Conservation (phyloP, 2,329 filamentous ascomycete species). For the Penicillium paneum region DNA sequence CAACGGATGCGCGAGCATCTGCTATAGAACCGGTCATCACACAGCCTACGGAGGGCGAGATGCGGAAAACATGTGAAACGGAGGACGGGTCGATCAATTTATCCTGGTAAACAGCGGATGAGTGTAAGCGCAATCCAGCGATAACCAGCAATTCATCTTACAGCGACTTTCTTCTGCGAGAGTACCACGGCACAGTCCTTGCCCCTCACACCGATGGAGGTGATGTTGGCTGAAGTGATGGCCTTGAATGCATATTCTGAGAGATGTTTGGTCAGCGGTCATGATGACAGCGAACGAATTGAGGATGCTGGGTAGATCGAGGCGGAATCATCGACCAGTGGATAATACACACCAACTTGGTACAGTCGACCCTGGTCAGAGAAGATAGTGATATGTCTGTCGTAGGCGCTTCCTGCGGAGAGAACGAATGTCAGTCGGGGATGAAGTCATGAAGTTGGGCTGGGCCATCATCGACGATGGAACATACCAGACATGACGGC, state of each 20-base stretch:
- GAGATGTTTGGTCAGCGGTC: constrained; percentile 29
- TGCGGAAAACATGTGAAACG: constrained; percentile 94
- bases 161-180: constrained; percentile 99
- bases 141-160: constrained; percentile 52
- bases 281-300: constrained; percentile 16
- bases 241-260: constrained; percentile 99
- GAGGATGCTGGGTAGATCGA: neutral
- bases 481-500: constrained; percentile 46
- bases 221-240: constrained; percentile 98
- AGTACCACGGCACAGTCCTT: constrained; percentile 96
- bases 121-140: constrained; percentile 10
- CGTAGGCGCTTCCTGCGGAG: constrained; percentile 73
- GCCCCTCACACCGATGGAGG: constrained; percentile 90
- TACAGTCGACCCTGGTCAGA: constrained; percentile 97
- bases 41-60: constrained; percentile 93
- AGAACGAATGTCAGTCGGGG: constrained; percentile 27
- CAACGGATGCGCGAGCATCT: constrained; percentile 89
- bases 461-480: constrained; percentile 7
- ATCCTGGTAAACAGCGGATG: constrained; percentile 59
- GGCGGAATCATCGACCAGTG: neutral
- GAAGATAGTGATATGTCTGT: constrained; percentile 99
- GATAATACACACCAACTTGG: constrained; percentile 75
- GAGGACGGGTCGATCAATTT: constrained; percentile 98
- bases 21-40: constrained; percentile 99
- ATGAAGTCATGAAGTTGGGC: constrained; percentile 29